phyloP scores from a whole-genome alignment of 1,284 basidiomycete species.

The Polyporus tsugae region DNA sequence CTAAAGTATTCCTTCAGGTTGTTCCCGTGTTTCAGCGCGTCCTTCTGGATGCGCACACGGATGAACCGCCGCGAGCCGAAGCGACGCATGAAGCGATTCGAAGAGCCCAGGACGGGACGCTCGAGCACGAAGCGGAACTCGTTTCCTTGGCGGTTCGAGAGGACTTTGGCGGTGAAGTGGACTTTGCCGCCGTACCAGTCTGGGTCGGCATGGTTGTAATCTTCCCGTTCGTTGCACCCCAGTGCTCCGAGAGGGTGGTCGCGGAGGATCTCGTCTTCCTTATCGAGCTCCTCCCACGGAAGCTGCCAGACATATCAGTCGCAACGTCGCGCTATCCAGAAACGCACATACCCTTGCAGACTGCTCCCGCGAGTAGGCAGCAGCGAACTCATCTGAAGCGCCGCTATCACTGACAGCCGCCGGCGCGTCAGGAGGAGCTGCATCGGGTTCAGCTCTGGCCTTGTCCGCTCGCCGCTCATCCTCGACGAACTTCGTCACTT shows the following conservation, averaged over 20 bases:
- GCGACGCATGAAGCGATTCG: constrained; percentile 47
- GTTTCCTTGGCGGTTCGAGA: constrained; percentile 8
- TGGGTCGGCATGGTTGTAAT: constrained; percentile 15
- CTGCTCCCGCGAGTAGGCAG: constrained; percentile 23
- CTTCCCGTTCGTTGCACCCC: constrained; percentile 37
- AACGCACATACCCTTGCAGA: constrained; percentile 23
- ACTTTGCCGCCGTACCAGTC: constrained; percentile 50
- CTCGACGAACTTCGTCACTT: constrained; percentile 22
- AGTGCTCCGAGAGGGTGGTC: constrained; percentile 38
- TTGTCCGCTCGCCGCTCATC: not conserved
- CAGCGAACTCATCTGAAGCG: constrained; percentile 12
- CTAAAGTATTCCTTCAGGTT: constrained; percentile 40
- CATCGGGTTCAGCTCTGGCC: not conserved
- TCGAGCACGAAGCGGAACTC: constrained; percentile 41
- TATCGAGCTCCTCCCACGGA: constrained; percentile 50
- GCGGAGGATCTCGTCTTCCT: constrained; percentile 40
- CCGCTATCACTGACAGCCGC: not conserved
- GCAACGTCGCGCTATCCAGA: not conserved
- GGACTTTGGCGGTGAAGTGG: constrained; percentile 41
- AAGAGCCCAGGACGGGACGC: constrained; percentile 44
- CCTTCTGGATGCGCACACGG: constrained; percentile 42
- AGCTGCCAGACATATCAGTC: constrained; percentile 32
- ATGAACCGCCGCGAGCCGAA: constrained; percentile 52
- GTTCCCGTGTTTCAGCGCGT: constrained; percentile 25
- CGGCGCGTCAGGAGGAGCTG: not conserved